A percentile compares a stretch with the other conserved stretches of the same genome.
Evolutionary conservation across 345 rosid species (phyloP).

Genomic region (Anacardium occidentale): DNA sequence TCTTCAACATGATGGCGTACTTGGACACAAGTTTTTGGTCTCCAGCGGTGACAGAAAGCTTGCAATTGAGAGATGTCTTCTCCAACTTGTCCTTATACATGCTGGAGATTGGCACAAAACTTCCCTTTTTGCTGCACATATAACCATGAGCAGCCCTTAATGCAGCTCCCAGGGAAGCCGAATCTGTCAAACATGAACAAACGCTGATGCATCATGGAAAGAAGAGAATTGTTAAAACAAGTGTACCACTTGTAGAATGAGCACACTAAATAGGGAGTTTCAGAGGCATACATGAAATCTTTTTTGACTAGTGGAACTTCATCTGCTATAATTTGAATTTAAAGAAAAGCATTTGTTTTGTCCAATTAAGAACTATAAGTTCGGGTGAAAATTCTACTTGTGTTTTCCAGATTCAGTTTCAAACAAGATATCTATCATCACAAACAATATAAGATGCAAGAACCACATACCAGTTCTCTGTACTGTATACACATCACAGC

Average conservation of each 20-base stretch:
- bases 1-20: conserved; percentile 63
- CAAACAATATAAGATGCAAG: background rate
- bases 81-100: conserved; percentile 66
- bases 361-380: background rate
- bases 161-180: conserved; percentile 95
- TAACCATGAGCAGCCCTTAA: conserved; percentile 89
- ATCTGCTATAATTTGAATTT: background rate
- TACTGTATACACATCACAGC: conserved; percentile 79
- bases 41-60: conserved; percentile 57
- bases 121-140: conserved; percentile 69
- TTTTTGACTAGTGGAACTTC: background rate
- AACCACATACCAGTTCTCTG: conserved; percentile 65
- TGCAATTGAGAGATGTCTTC: conserved; percentile 63
- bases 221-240: background rate
- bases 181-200: conserved; percentile 44
- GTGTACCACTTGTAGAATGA: background rate
- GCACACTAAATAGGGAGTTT: background rate
- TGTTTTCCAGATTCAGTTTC: background rate
- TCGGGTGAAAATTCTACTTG: background rate
- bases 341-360: background rate
- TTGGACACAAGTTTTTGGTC: conserved; percentile 43
- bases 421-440: background rate
- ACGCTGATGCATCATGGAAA: background rate
- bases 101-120: conserved; percentile 59
- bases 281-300: background rate